Conservation (phyloP, 345 rosid genomes). For the Laguncularia racemosa region DNA sequence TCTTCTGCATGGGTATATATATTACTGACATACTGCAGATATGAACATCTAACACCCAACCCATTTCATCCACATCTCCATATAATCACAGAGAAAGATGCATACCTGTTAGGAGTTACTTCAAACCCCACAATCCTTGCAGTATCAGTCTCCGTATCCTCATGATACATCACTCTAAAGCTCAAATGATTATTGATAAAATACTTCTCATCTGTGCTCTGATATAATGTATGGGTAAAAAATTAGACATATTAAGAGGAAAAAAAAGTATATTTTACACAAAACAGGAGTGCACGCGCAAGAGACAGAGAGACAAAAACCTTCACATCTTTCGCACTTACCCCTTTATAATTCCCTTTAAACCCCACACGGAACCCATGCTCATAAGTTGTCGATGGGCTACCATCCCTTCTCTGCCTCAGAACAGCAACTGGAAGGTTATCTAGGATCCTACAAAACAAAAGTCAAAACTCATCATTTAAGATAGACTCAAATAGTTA, state of each 20-base stretch:
- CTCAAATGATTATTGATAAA: conserved; percentile 93
- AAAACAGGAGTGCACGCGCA: too few species aligned
- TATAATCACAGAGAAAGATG: conserved; percentile 1
- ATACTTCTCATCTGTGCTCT: conserved; percentile 96
- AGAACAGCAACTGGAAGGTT: conserved; percentile 98
- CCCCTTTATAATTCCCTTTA: conserved; percentile 94
- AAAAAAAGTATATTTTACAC: too few species aligned
- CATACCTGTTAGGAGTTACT: conserved; percentile 83
- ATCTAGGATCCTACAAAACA: conserved; percentile 70
- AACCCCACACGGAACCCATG: conserved; percentile 96
- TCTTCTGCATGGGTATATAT: too few species aligned
- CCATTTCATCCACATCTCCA: not conserved
- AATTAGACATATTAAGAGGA: conserved; percentile 2
- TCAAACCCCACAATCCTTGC: conserved; percentile 97
- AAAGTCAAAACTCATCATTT: too few species aligned
- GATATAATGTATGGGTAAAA: conserved; percentile 7
- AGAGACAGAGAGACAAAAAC: not conserved
- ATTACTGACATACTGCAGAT: not conserved
- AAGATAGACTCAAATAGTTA: too few species aligned
- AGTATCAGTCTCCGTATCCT: conserved; percentile 70
- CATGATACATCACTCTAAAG: conserved; percentile 90
- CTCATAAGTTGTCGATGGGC: conserved; percentile 75
- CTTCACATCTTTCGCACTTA: conserved; percentile 20
- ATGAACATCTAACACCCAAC: too few species aligned
- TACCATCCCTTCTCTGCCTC: conserved; percentile 90